Conservation (phyloP, 2,329 filamentous ascomycete genomes). For the Raffaelea deltoideospora region DNA sequence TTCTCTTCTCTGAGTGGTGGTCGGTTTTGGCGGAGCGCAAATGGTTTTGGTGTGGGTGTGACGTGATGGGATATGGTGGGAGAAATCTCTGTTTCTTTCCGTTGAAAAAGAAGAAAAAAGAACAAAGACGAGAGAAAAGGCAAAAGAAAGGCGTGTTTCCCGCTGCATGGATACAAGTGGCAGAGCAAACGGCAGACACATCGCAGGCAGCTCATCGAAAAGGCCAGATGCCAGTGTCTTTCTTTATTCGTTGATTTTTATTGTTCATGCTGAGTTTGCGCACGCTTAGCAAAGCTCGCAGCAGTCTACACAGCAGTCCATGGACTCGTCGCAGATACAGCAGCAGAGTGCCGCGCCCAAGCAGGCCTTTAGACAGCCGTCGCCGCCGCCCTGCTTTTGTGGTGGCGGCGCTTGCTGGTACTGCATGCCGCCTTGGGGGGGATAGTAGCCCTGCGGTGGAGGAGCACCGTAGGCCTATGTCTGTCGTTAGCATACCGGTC, state of each 20-base stretch:
- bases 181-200: no score
- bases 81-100: no score
- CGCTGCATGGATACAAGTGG: no score
- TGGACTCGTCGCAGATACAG: slow-evolving; percentile 33
- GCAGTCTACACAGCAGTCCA: slow-evolving; percentile 33
- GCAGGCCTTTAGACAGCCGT: slow-evolving; percentile 23
- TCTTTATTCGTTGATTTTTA: not conserved
- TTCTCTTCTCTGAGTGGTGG: no score
- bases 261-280: not conserved
- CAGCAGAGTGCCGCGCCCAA: slow-evolving; percentile 31
- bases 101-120: no score
- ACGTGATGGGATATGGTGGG: no score
- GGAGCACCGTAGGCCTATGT: slow-evolving; percentile 22
- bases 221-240: no score
- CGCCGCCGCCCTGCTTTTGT: slow-evolving; percentile 18
- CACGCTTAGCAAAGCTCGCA: slow-evolving; percentile 22
- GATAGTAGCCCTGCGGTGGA: slow-evolving; percentile 25
- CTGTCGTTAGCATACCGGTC: slow-evolving; percentile 4
- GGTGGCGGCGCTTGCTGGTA: slow-evolving; percentile 28
- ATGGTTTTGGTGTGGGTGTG: no score
- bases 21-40: no score
- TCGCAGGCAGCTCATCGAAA: no score
- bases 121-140: no score
- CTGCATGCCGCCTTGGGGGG: slow-evolving; percentile 25
- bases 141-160: no score